phyloP scores from a whole-genome alignment of 352 stramenopile genomes.

The Phytopythium delawarense region DNA sequence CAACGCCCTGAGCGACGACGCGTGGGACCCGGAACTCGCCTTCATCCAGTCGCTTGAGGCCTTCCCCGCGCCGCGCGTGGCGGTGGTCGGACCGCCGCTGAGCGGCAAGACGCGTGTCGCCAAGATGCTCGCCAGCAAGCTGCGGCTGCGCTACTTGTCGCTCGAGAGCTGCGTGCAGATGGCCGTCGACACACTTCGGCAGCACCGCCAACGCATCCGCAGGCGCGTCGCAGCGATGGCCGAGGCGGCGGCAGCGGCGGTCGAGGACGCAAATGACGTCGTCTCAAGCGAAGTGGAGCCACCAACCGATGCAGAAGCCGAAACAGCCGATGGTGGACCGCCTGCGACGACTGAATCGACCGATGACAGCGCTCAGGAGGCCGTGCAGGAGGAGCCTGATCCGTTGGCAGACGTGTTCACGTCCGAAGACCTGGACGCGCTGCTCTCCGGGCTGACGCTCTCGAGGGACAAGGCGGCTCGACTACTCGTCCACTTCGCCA shows the following conservation, averaged over 20 bases:
- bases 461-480: constrained; percentile 18
- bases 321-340: background rate
- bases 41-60: constrained; percentile 25
- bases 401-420: constrained; percentile 26
- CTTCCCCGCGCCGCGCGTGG: constrained; percentile 41
- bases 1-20: constrained; percentile 16
- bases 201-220: background rate
- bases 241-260: background rate
- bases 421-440: constrained; percentile 27
- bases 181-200: constrained; percentile 20
- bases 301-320: background rate
- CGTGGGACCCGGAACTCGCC: constrained; percentile 44
- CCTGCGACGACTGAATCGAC: background rate
- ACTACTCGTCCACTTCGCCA: constrained; percentile 38
- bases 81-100: constrained; percentile 54
- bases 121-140: constrained; percentile 30
- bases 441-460: constrained; percentile 35
- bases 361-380: background rate
- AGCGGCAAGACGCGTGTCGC: constrained; percentile 55
- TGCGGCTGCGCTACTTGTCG: constrained; percentile 51
- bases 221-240: background rate
- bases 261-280: background rate
- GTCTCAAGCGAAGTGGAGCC: constrained; percentile 8
- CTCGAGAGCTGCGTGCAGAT: constrained; percentile 32
- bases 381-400: constrained; percentile 11